Conservation (phyloP, 768 basidiomycete genomes). For the Rhodotorula toruloides region DNA sequence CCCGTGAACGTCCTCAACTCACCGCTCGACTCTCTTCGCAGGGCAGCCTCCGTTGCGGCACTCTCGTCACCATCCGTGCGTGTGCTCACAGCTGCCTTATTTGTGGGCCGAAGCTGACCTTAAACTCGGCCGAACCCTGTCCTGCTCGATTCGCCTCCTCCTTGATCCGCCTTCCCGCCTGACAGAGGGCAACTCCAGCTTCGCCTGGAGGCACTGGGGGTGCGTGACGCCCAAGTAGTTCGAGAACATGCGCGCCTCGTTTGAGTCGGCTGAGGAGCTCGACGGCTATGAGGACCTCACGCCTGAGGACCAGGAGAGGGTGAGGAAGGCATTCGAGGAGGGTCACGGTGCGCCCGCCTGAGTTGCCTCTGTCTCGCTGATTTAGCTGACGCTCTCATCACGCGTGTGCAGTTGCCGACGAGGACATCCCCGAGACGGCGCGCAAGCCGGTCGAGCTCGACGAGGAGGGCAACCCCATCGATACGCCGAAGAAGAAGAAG, state of each 20-base stretch:
- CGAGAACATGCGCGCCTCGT: constrained; percentile 61
- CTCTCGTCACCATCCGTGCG: constrained; percentile 17
- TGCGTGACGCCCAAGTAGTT: constrained; percentile 60
- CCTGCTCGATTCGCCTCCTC: neutral
- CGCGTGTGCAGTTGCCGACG: constrained; percentile 59
- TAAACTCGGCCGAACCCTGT: neutral
- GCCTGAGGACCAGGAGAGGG: constrained; percentile 63
- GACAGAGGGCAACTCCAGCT: constrained; percentile 17
- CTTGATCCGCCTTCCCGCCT: no score
- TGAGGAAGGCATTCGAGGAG: constrained; percentile 67
- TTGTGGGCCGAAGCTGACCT: no score
- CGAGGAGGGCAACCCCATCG: constrained; percentile 4
- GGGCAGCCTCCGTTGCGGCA: neutral
- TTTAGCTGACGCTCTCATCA: neutral
- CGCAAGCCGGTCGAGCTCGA: constrained; percentile 30
- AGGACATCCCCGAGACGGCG: constrained; percentile 56
- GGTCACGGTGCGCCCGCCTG: constrained; percentile 52
- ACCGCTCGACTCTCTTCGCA: neutral
- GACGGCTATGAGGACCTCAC: constrained; percentile 77
- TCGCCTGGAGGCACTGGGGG: constrained; percentile 83
- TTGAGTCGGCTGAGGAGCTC: constrained; percentile 60
- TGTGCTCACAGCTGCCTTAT: neutral
- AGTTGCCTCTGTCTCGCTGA: neutral
- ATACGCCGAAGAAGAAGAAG: constrained; percentile 26
- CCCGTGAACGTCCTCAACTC: no score